Base-by-base conservation (phyloP, 768 basidiomycete genomes). In the Mycena olivaceomarginata region DNA sequence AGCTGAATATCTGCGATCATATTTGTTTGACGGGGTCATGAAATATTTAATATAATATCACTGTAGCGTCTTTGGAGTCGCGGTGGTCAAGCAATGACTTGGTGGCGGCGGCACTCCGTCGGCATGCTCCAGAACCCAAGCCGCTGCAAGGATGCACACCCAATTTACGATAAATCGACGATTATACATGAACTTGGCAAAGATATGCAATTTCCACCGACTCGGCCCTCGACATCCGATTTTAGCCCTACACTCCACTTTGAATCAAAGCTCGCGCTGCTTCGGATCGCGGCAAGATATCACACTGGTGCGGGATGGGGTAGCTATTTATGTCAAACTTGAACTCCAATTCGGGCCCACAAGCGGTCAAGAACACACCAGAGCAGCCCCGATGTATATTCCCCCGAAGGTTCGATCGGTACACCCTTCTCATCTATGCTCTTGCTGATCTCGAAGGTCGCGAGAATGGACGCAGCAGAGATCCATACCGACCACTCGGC, bases 351-450 rank as follows among this genome's bases (percentile, higher is more conserved):
- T 6, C 25, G 16, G 18, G 16, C n/a, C 22, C 37, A 15, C 37
- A 46, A 39, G 10, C 39, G 53, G 9, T 9, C 12, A 20, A 43
- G 13, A 41, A 80, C 81, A 6, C 41, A 84, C 85, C 79, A 78
- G 64, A 84, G 77, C 4, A 83, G 70, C 2, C 84, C 83, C 3
- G 80, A 79, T 0, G 79, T 83, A 40, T 70, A 84, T 40, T 81
- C 45, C 0, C 78, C 80, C 9, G 79, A 76, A 4, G 81, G 80
- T 18, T 82, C 82, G 4, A 87, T 76, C 37, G 81, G 81, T 1
- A 70, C 45, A 0, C 85, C 85, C 0, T 77, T 37, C 37, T 76
- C 77, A 39, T 86, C 82, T 16, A 75, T 65, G 0, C 81, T 82
- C 70, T 86, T 83, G 72, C 56, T 67, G 65, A 82, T 80, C 15